Evolutionary conservation across 1,284 basidiomycete genomes (phyloP), one percentile per base, ranked within the genome.

Genomic region (Naganishia albida): DNA sequence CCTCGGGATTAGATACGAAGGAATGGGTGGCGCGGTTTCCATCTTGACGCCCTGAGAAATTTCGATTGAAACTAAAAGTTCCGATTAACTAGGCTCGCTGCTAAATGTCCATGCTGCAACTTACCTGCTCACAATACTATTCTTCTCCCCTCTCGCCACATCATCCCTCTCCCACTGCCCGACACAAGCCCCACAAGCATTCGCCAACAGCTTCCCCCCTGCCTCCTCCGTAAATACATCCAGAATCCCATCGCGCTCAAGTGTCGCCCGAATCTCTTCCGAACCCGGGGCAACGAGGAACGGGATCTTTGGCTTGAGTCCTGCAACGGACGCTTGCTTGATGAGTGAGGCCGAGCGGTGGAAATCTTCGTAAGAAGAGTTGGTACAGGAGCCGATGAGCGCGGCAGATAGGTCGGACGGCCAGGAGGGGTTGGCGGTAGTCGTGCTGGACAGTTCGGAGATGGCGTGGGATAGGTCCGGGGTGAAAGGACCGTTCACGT

Each of bases 151-250:
- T 72, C 89, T 85, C 70, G 87, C 85, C 69, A 92, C 90, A 57
- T 88, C 86, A 16, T 92, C 70, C 12, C 70, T 86, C 76, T 95
- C 91, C 93, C 93, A 97, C 80, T 95, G 93, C 42, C 94, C 93
- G 70, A 97, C 97, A 75, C 93, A 97, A 25, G 93, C 94, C 48
- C 93, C 93, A 70, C 93, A 97, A 1, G 93, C 94, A 76, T 97
- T 97, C 7, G 94, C 93, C 30, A 97, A 82, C 26, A 97, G 91
- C 53, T 87, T 83, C 6, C 87, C 93, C 7, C 54, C 67, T n/a
- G 94, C 94, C 55, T 93, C 88, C 69, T 86, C 85, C 74, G 91
- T 83, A 44, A 97, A 81, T 52, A 84, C 83, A 26, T 84, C 81
- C n/a, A 90, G 92, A 59, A 96, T 85, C 38, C 87, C 83, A 74